Evolutionary conservation across 73 alveolate species (phyloP), one percentile per base, ranked within the genome.

Genomic region (Vitrella brassicaformis): DNA sequence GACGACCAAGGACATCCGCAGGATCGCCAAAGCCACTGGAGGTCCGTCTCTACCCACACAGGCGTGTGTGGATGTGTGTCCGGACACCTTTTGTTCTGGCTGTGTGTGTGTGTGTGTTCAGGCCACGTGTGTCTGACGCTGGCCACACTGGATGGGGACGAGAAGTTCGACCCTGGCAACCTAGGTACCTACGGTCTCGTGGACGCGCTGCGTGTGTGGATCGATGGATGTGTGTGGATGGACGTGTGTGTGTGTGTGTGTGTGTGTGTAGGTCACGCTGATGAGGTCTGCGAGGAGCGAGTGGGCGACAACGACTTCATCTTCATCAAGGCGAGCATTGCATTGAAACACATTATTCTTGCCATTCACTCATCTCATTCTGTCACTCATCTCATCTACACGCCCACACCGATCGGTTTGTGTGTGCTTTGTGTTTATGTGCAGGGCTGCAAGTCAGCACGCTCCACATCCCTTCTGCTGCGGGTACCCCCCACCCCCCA

Each of bases 261-360:
- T n/a, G n/a, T 22, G 72, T 30, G 86, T 83, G 19, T n/a, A n/a
- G n/a, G n/a, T n/a, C n/a, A n/a, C n/a, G n/a, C n/a, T n/a, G 92
- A 87, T 28, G 91, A 87, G 81, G 99, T 96, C 66, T 86, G 85
- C 56, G 98, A 96, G 81, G 94, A 91, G 80, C 90, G 98, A 25
- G 90, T 96, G 14, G 98, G 98, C 67, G 99, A 96, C 87, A 89
- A 91, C 89, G 98, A 96, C 82, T 94, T 82, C 87, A 87, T 95
- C 71, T 96, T 96, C 91, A 80, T 96, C 82, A 95, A 92, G 79
- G 97, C 95, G 74, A 67, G 82, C 66, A 29, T 30, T 25, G 74
- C 81, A 29, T 81, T 93, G 85, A 92, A 94, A 87, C 75, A n/a
- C n/a, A n/a, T n/a, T n/a, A n/a, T n/a, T n/a, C n/a, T n/a, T n/a